phyloP scores from a whole-genome alignment of 2,329 filamentous ascomycete genomes.

The Venturia asperata region DNA sequence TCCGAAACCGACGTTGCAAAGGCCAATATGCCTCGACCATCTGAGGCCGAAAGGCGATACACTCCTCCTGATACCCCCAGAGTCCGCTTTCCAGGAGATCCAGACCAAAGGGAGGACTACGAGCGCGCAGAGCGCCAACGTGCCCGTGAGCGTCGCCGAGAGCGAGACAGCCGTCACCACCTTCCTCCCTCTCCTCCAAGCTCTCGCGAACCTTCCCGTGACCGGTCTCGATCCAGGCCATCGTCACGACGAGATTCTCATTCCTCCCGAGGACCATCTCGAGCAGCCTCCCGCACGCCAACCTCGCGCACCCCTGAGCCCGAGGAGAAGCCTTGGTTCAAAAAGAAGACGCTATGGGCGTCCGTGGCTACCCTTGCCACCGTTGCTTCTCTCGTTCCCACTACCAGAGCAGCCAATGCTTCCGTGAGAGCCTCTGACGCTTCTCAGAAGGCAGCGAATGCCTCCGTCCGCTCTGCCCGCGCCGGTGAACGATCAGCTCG shows the following conservation, averaged over 20 bases:
- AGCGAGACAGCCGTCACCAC: conserved; percentile 1
- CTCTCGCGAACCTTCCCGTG: neutral
- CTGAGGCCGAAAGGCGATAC: conserved; percentile 9
- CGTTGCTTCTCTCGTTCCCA: conserved; percentile 16
- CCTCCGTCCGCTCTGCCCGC: neutral
- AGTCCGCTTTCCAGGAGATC: conserved; percentile 11
- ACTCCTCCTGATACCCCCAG: conserved; percentile 4
- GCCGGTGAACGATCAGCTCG: conserved; percentile 9
- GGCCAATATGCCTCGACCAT: neutral
- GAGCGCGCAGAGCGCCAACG: neutral
- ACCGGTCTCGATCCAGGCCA: conserved; percentile 9
- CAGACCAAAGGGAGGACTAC: neutral
- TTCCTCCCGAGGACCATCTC: neutral
- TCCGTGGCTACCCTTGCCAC: conserved; percentile 18
- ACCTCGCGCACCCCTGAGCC: conserved; percentile 7
- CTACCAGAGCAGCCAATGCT: conserved; percentile 14
- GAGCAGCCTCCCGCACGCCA: neutral
- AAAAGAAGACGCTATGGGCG: conserved; percentile 19
- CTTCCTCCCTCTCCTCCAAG: neutral
- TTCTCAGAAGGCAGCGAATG: neutral
- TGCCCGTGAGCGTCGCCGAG: neutral
- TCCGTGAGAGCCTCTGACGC: conserved; percentile 10
- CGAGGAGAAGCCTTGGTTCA: conserved; percentile 19
- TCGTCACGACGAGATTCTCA: neutral
- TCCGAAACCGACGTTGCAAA: neutral